A percentile compares a stretch with the other conserved stretches of the same genome.
phyloP scores from a whole-genome alignment of 768 basidiomycete species.

The Leccinum disarticulatum region DNA sequence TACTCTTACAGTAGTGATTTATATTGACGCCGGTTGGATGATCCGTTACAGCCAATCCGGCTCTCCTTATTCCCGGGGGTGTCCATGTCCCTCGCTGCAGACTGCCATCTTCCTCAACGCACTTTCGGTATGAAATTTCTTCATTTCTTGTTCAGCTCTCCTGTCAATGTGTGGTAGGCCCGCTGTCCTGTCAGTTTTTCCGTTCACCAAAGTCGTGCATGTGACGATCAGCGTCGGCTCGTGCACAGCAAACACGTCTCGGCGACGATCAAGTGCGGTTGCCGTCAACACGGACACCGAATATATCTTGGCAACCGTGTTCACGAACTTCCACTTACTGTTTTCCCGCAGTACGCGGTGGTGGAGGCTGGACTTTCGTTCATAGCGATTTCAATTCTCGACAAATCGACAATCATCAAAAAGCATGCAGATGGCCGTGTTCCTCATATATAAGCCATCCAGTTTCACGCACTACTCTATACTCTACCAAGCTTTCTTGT shows the following conservation, averaged over 20 bases:
- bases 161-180: constrained; percentile 13
- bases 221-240: constrained; percentile 30
- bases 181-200: constrained; percentile 13
- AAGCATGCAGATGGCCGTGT: constrained; percentile 24
- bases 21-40: constrained; percentile 26
- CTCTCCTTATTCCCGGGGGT: constrained; percentile 5
- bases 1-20: background rate
- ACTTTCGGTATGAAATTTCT: constrained; percentile 20
- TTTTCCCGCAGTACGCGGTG: constrained; percentile 22
- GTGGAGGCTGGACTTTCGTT: constrained; percentile 27
- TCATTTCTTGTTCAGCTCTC: constrained; percentile 16
- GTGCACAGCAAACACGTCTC: constrained; percentile 32
- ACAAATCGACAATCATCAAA: constrained; percentile 24
- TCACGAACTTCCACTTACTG: constrained; percentile 20
- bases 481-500: constrained; percentile 15
- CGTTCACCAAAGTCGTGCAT: constrained; percentile 7
- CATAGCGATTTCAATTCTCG: constrained; percentile 22
- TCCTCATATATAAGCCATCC: constrained; percentile 27
- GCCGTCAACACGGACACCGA: constrained; percentile 25
- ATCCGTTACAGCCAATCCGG: constrained; percentile 31
- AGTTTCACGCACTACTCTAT: constrained; percentile 1
- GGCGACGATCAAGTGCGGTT: constrained; percentile 35
- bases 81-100: constrained; percentile 4
- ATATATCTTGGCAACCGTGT: constrained; percentile 29
- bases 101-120: constrained; percentile 17